Evolutionary conservation across 257 asterid species (phyloP), one percentile per base, ranked within the genome.

Genomic region (Vinca minor): DNA sequence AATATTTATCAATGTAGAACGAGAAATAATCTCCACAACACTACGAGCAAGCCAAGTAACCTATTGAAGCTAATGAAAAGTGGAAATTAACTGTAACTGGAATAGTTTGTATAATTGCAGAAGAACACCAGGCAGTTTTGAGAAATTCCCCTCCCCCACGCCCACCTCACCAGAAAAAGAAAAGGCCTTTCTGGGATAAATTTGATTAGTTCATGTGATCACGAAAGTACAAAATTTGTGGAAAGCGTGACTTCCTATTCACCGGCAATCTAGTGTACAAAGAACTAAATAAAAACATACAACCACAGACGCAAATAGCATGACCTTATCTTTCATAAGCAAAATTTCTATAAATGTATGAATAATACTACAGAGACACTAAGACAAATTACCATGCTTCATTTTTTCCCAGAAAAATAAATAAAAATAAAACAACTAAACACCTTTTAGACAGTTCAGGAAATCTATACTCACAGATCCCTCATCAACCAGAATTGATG

Each of bases 401-500:
- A 26, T 0, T 62, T 45, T 18, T 18, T 47, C 13, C 39, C 47
- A 38, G 21, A 61, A 58, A 14, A n/a, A n/a, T n/a, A n/a, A n/a
- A n/a, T n/a, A n/a, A 34, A 59, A 59, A 1, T 13, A 63, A 39
- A 42, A 42, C 14, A n/a, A 8, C 14, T 15, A 28, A 23, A 39
- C 31, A 25, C 4, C 39, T 11, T 32, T 32, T n/a, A 59, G 29
- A 32, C 47, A 34, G 6, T 31, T 7, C 12, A 59, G 0, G 10
- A 5, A 55, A n/a, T n/a, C 47, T 54, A 56, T 58, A 84, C 99
- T 84, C 71, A 89, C 99, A 59, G 99, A 93, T 35, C 96, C 72
- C 69, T 93, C 99, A 71, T 93, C 99, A 73, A 93, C 99, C 85
- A 93, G 81, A 66, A 93, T 93, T 18, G 99, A 93, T 10, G 99